phyloP scores from a whole-genome alignment of 805 yeast species.

The Isabelozyma rhagii region DNA sequence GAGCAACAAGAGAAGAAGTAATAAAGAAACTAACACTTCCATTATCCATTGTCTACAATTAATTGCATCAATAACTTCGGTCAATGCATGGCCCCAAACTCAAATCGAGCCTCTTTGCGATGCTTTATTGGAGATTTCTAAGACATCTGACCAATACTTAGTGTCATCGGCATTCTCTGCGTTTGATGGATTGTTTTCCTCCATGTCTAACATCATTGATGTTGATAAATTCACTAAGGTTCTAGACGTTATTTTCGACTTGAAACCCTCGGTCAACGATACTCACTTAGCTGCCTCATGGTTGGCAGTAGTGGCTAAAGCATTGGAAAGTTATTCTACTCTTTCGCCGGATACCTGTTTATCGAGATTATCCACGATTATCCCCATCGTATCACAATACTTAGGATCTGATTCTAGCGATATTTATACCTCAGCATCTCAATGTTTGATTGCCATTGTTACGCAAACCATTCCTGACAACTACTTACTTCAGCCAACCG shows the following conservation, averaged over 20 bases:
- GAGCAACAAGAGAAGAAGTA: conserved; percentile 27
- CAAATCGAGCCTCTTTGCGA: conserved; percentile 75
- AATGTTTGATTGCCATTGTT: conserved; percentile 80
- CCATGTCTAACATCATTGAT: conserved; percentile 59
- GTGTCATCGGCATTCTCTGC: conserved; percentile 82
- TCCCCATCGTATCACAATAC: conserved; percentile 55
- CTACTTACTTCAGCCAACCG: conserved; percentile 51
- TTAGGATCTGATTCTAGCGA: conserved; percentile 63
- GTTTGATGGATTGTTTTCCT: conserved; percentile 74
- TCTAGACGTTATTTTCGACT: conserved; percentile 67
- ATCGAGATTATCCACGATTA: conserved; percentile 47
- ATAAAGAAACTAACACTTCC: conserved; percentile 52
- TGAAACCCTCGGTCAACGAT: conserved; percentile 81
- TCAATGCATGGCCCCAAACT: conserved; percentile 79
- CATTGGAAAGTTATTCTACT: conserved; percentile 40
- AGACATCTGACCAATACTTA: conserved; percentile 78
- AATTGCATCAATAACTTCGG: conserved; percentile 63
- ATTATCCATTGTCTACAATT: conserved; percentile 78
- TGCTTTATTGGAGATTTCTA: conserved; percentile 67
- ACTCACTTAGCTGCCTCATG: conserved; percentile 87
- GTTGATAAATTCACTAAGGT: conserved; percentile 62
- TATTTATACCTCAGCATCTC: conserved; percentile 74
- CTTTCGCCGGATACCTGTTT: conserved; percentile 46
- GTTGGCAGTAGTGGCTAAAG: conserved; percentile 92
- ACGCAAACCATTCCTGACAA: conserved; percentile 63